Evolutionary conservation across 2,329 filamentous ascomycete species (phyloP).

Genomic region (Colletotrichum sp.): DNA sequence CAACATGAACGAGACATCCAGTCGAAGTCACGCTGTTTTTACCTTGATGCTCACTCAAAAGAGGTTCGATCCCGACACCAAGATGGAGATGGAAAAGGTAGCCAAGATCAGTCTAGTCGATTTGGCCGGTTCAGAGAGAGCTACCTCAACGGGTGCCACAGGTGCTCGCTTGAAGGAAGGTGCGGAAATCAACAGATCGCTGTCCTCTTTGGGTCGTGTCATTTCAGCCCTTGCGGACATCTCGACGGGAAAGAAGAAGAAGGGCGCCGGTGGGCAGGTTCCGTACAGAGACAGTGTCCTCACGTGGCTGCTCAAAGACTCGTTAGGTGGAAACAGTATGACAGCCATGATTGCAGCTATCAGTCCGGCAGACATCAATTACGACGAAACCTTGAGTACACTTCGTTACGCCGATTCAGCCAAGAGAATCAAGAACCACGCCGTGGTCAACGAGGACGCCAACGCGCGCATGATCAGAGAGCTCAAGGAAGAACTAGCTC

Average conservation of each 20-base stretch:
- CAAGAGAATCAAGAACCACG: constrained; percentile 99
- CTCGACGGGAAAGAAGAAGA: constrained; percentile 84
- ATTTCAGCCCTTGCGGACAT: constrained; percentile 95
- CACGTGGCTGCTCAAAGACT: constrained; percentile 97
- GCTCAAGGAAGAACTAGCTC: constrained; percentile 89
- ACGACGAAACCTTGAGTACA: constrained; percentile 95
- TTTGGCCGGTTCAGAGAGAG: constrained; percentile 95
- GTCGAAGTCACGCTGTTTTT: constrained; percentile 97
- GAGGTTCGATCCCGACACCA: constrained; percentile 86
- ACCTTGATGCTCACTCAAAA: constrained; percentile 96
- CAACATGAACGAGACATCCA: constrained; percentile 99
- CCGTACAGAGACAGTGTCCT: constrained; percentile 97
- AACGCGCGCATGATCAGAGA: constrained; percentile 99
- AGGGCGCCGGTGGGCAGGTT: constrained; percentile 74
- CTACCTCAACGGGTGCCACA: constrained; percentile 95
- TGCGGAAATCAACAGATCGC: constrained; percentile 95
- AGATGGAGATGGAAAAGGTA: constrained; percentile 97
- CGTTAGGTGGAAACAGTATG: constrained; percentile 97
- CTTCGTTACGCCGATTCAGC: constrained; percentile 96
- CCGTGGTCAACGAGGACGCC: constrained; percentile 97
- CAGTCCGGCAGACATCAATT: constrained; percentile 98
- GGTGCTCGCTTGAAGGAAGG: constrained; percentile 95
- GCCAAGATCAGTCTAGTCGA: constrained; percentile 98
- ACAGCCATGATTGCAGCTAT: constrained; percentile 99
- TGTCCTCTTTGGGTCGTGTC: constrained; percentile 95